phyloP scores from a whole-genome alignment of 305 asterid species.

The Fraxinus baroniana region DNA sequence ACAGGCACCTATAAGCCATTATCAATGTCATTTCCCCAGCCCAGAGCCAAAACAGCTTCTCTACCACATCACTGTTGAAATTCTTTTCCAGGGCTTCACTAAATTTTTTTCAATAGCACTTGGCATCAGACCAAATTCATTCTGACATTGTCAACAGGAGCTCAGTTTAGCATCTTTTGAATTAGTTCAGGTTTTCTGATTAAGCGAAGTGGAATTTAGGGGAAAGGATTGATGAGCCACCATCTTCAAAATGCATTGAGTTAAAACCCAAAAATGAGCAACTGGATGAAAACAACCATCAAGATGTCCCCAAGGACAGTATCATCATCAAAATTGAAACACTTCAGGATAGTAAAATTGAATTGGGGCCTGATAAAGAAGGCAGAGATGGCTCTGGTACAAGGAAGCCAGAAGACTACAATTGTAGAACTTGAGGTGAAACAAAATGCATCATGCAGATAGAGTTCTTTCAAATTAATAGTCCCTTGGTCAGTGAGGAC shows the following conservation, averaged over 20 bases:
- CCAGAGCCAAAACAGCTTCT: not conserved
- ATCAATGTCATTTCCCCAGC: not conserved
- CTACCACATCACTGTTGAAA: not conserved
- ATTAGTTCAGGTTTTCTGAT: not conserved
- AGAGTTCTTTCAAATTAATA: not conserved
- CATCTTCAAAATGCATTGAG: not conserved
- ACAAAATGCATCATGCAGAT: not conserved
- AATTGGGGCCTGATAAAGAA: not conserved
- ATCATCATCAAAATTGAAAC: not conserved
- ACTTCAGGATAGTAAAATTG: not conserved
- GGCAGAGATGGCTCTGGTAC: not conserved
- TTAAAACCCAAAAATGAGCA: not conserved
- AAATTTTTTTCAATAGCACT: not conserved
- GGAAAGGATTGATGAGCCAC: not conserved
- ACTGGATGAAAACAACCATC: not conserved
- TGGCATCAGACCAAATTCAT: not conserved
- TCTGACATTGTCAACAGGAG: not conserved
- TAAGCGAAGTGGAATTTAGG: not conserved
- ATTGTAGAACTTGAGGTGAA: not conserved
- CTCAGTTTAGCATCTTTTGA: not conserved
- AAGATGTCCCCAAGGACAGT: slow-evolving; percentile 7
- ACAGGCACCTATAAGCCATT: not conserved
- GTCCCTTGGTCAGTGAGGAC: not conserved
- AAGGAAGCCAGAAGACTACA: not conserved
- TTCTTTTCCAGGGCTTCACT: not conserved